Evolutionary conservation across 2,329 filamentous ascomycete species (phyloP).

Genomic region (Tolypocladium tundrense): DNA sequence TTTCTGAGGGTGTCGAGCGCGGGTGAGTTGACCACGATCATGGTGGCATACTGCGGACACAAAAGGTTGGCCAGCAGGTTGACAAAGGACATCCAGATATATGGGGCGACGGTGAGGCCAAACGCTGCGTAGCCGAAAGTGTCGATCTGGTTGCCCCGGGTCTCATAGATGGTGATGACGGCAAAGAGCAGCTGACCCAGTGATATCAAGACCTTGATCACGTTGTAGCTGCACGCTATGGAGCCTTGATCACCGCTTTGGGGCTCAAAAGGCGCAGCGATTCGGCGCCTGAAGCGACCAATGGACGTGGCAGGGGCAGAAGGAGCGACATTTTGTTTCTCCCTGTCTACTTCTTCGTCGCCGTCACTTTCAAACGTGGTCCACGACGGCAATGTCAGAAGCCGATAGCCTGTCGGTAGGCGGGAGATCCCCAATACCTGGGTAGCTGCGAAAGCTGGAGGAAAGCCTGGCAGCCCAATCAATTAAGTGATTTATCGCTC

Average conservation of each 20-base stretch:
- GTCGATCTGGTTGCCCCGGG: slow-evolving; percentile 4
- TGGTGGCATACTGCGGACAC: slow-evolving; percentile 3
- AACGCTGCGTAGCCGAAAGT: slow-evolving; percentile 3
- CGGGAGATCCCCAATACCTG: not conserved
- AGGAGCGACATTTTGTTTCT: not conserved
- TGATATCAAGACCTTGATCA: slow-evolving; percentile 2
- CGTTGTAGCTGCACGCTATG: not conserved
- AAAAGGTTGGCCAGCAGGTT: slow-evolving; percentile 3
- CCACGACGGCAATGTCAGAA: not conserved
- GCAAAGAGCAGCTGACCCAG: slow-evolving; percentile 3
- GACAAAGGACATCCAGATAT: slow-evolving; percentile 4
- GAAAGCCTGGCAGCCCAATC: not conserved
- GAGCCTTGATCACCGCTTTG: not conserved
- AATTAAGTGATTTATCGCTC: not conserved
- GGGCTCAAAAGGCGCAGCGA: not conserved
- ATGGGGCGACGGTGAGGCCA: slow-evolving; percentile 3
- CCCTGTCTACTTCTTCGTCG: too few species aligned
- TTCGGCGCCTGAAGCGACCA: too few species aligned
- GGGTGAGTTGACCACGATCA: slow-evolving; percentile 3
- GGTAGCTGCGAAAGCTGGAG: not conserved
- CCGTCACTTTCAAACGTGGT: not conserved
- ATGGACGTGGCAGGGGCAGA: not conserved
- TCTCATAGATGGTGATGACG: slow-evolving; percentile 3
- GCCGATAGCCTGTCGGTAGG: slow-evolving; percentile 1
- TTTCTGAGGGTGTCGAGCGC: not conserved